A percentile compares a stretch with the other conserved stretches of the same genome.
Conservation (phyloP, 2,329 filamentous ascomycete genomes). For the Dryadomyces sulphureus region DNA sequence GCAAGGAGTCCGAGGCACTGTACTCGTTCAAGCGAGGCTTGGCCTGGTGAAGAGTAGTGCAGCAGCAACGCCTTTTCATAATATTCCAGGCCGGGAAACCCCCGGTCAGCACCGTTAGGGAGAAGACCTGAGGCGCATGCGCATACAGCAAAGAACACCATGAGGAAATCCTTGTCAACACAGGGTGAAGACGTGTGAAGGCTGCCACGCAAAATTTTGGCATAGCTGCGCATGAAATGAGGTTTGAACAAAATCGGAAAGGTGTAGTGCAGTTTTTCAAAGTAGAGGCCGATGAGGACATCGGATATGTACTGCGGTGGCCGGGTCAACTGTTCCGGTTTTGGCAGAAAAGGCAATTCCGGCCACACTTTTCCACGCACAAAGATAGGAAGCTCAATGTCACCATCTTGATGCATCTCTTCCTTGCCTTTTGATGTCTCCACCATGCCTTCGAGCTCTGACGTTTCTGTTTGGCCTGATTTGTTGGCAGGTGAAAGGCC, state of each 20-base stretch:
- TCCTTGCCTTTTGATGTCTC: background rate
- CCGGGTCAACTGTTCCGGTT: conserved; percentile 13
- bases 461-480: background rate
- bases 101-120: conserved; percentile 6
- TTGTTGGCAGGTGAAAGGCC: conserved; percentile 10
- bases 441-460: background rate
- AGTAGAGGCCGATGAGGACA: conserved; percentile 15
- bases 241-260: conserved; percentile 16
- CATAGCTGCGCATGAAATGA: conserved; percentile 14
- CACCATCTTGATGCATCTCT: background rate
- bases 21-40: conserved; percentile 15
- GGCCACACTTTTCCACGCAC: conserved; percentile 15
- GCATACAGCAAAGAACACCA: conserved; percentile 17
- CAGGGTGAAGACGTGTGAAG: background rate
- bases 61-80: conserved; percentile 15
- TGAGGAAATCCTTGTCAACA: conserved; percentile 13
- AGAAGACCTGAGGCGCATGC: conserved; percentile 16
- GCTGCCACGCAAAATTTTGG: conserved; percentile 6
- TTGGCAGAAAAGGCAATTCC: conserved; percentile 14
- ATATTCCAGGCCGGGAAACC: conserved; percentile 12
- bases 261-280: conserved; percentile 16
- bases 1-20: conserved; percentile 16
- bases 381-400: conserved; percentile 16
- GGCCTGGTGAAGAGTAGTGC: conserved; percentile 14
- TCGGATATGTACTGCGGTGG: conserved; percentile 17